These are phyloP conservation scores for Fragaria vesca DNA, from an alignment of 306 rosid genomes.

Conservation along the genomic window DNA sequence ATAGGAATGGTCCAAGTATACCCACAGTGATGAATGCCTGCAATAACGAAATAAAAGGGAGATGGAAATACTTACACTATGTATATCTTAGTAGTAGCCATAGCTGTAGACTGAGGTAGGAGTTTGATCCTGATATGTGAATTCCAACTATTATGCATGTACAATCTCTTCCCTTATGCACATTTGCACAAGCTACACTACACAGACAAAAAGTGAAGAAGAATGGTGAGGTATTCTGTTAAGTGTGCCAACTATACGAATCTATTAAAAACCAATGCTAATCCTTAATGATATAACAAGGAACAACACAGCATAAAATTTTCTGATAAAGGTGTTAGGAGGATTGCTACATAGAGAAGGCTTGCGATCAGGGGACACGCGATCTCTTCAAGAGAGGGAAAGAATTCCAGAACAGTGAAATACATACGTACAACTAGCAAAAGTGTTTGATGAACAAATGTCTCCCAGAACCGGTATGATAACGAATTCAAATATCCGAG, in stretches of 20 bases:
- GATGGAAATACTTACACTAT: slow-evolving; percentile 56
- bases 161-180: background rate
- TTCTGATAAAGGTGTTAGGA: background rate
- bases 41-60: background rate
- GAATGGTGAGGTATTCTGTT: background rate
- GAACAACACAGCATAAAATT: background rate
- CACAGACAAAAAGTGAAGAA: background rate
- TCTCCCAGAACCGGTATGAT: background rate
- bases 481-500: background rate
- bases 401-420: background rate
- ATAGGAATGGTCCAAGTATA: background rate
- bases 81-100: slow-evolving; percentile 72
- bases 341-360: background rate
- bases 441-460: background rate
- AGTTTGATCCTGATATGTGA: slow-evolving; percentile 27
- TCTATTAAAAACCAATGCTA: background rate
- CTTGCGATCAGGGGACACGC: background rate
- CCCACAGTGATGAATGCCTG: background rate
- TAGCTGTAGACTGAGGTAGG: slow-evolving; percentile 24
- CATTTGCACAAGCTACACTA: background rate
- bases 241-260: background rate
- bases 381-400: background rate
- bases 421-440: background rate
- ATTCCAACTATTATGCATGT: slow-evolving; percentile 16
- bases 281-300: background rate